These are phyloP conservation scores for Endoconidiophora polonica DNA, from an alignment of 2,329 filamentous ascomycete genomes.

Conservation along the genomic window DNA sequence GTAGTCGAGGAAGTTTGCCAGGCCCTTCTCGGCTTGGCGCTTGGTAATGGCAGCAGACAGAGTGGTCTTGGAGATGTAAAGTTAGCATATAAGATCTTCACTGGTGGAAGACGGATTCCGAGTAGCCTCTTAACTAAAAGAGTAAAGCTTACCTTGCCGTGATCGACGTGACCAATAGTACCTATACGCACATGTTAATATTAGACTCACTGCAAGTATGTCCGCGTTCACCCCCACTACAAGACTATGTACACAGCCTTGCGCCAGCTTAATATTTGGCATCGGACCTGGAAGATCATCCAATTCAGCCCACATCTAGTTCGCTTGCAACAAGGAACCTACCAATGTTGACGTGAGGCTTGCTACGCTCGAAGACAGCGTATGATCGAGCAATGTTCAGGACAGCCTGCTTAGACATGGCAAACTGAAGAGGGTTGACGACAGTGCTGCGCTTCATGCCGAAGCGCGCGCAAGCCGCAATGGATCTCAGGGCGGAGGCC, in stretches of 20 bases:
- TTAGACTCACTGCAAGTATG: not conserved
- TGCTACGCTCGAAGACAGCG: conserved; percentile 66
- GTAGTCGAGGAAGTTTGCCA: conserved; percentile 92
- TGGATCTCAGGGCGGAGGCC: conserved; percentile 63
- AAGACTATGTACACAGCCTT: not conserved
- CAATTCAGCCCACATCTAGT: not conserved
- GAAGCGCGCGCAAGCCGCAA: conserved; percentile 62
- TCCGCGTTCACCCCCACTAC: not conserved
- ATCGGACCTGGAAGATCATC: not conserved
- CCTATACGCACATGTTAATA: conserved; percentile 30
- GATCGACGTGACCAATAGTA: conserved; percentile 98
- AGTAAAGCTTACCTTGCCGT: conserved; percentile 64
- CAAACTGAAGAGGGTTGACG: conserved; percentile 61
- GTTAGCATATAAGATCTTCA: not conserved
- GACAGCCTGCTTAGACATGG: conserved; percentile 44
- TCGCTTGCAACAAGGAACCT: conserved; percentile 18
- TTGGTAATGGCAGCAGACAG: conserved; percentile 98
- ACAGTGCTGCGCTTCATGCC: conserved; percentile 52
- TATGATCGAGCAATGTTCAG: conserved; percentile 50
- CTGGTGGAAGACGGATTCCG: not conserved
- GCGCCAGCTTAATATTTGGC: not conserved
- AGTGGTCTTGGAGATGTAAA: conserved; percentile 54
- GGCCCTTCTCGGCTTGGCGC: conserved; percentile 85
- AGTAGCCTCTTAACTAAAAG: not conserved
- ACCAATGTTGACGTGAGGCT: conserved; percentile 98